These are phyloP conservation scores for Panaeolus cyanescens DNA, from an alignment of 768 basidiomycete species.

Conservation along the genomic window DNA sequence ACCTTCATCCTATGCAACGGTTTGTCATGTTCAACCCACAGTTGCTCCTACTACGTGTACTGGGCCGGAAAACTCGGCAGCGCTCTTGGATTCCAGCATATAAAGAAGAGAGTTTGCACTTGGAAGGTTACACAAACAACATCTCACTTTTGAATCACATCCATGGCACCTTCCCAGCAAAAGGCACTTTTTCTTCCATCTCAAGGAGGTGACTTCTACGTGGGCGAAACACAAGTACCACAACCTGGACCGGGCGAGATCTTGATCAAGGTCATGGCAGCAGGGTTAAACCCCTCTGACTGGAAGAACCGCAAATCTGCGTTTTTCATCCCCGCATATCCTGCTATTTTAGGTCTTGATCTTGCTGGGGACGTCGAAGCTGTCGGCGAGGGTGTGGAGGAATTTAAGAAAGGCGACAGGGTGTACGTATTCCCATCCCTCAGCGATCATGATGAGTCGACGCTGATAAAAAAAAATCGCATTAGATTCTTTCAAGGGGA, in stretches of 20 bases:
- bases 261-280: slow-evolving; percentile 40
- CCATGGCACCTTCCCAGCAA: slow-evolving; percentile 11
- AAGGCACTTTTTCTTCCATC: slow-evolving; percentile 27
- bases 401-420: slow-evolving; percentile 51
- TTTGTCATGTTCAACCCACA: too few species aligned
- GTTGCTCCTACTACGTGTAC: too few species aligned
- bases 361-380: slow-evolving; percentile 52
- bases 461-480: background rate
- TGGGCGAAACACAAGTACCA: slow-evolving; percentile 16
- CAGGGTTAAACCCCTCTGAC: slow-evolving; percentile 50
- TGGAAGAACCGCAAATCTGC: slow-evolving; percentile 32
- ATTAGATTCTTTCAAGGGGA: slow-evolving; percentile 42
- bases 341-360: slow-evolving; percentile 49
- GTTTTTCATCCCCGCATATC: slow-evolving; percentile 35
- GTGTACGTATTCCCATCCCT: slow-evolving; percentile 41
- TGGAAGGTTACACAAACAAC: too few species aligned
- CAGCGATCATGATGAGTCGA: background rate
- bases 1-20: too few species aligned
- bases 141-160: too few species aligned
- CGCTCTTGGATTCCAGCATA: too few species aligned
- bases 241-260: slow-evolving; percentile 41
- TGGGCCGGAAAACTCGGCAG: too few species aligned
- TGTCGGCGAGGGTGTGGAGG: slow-evolving; percentile 52
- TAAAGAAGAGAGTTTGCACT: too few species aligned
- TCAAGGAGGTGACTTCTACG: slow-evolving; percentile 17